A percentile compares a stretch with the other conserved stretches of the same genome.
phyloP scores from a whole-genome alignment of 352 stramenopile species.

The Albugo laibachii region DNA sequence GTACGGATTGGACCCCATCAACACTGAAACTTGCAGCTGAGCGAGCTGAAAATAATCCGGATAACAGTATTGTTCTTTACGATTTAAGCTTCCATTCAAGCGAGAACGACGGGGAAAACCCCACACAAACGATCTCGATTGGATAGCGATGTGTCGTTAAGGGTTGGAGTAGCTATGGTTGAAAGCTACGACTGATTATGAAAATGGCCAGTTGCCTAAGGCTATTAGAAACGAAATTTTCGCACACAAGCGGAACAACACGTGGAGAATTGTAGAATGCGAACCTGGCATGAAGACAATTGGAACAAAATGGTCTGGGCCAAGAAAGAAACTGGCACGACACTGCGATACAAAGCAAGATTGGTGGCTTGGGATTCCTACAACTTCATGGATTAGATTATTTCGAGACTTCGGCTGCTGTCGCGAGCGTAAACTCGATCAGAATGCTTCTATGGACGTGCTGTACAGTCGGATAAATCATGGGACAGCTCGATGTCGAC shows the following conservation, averaged over 20 bases:
- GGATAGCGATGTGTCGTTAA: too few relatives aligned
- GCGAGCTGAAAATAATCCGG: too few relatives aligned
- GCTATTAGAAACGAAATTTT: not conserved
- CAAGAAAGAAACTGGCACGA: not conserved
- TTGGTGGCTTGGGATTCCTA: not conserved
- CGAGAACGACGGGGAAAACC: too few relatives aligned
- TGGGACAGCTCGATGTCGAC: conserved; percentile 11
- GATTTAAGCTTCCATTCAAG: too few relatives aligned
- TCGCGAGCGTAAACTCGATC: not conserved
- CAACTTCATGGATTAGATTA: not conserved
- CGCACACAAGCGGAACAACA: not conserved
- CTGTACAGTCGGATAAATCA: conserved; percentile 2
- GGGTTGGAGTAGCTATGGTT: not conserved
- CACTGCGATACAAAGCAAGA: not conserved
- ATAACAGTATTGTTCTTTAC: too few relatives aligned
- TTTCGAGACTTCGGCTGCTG: not conserved
- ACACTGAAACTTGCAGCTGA: too few relatives aligned
- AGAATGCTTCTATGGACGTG: not conserved
- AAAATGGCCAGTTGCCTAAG: not conserved
- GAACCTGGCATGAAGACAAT: too few relatives aligned
- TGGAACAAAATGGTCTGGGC: too few relatives aligned
- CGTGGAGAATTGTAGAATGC: too few relatives aligned
- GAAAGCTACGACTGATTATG: not conserved
- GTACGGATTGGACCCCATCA: too few relatives aligned
- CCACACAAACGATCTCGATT: too few relatives aligned